These are phyloP conservation scores for Dovyalis caffra DNA, from an alignment of 345 rosid species.

Conservation along the genomic window DNA sequence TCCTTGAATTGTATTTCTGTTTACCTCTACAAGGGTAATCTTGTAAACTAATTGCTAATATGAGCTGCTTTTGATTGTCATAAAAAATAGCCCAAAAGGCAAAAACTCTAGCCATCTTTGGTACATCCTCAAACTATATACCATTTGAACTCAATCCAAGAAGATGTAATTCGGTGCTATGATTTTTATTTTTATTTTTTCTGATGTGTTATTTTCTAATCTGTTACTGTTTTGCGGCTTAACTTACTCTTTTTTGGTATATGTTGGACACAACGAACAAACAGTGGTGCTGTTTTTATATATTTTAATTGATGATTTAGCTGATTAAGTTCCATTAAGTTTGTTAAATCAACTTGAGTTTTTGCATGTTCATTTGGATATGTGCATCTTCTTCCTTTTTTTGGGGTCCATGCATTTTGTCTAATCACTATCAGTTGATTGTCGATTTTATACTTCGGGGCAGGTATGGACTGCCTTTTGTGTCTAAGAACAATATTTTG, in stretches of 20 bases:
- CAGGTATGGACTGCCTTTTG: conserved; percentile 96
- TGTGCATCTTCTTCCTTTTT: not conserved
- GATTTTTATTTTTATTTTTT: not conserved
- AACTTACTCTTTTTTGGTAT: not conserved
- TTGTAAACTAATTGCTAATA: not conserved
- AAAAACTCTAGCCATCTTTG: not conserved
- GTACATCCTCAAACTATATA: not conserved
- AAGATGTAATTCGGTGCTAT: not conserved
- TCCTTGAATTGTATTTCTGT: not conserved
- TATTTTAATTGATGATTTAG: not conserved
- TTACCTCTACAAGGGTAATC: not conserved
- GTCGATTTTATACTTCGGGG: not conserved
- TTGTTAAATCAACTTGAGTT: not conserved
- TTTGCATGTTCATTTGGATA: no score
- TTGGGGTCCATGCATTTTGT: not conserved
- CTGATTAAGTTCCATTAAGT: not conserved
- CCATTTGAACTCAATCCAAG: not conserved
- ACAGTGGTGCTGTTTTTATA: not conserved
- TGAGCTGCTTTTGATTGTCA: not conserved
- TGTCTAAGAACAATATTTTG: conserved; percentile 72
- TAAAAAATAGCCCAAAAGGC: not conserved
- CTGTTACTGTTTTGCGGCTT: not conserved
- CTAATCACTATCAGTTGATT: not conserved
- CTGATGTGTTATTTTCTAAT: not conserved
- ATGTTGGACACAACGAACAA: not conserved